Base-by-base conservation (phyloP, 352 stramenopile genomes). In the Pilasporangium apinafurcum region DNA sequence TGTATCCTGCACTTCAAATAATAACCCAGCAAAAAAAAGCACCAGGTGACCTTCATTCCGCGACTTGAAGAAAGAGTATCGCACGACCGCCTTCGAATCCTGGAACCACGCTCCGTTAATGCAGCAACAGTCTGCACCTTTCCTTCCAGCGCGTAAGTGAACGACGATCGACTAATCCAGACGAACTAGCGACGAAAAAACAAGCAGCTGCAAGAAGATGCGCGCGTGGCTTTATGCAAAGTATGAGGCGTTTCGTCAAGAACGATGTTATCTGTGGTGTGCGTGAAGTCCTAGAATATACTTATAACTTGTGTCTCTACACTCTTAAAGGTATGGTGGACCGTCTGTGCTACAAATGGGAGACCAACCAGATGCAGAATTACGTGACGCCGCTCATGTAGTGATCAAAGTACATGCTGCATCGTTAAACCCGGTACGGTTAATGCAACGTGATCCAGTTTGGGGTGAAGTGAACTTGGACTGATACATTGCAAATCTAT, bases 201-300 rank as follows among this genome's bases (percentile, higher is more conserved):
- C 32, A 13, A 38, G 9, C 14, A 16, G 21, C n/a, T n/a, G 4
- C 8, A 16, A 18, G 4, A 43, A 13, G 27, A 90, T 90, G 78
- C 72, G 77, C 32, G 74, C 78, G 49, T 90, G 78, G 72, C 85
- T 74, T 56, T 87, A 86, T 57, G 68, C 64, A 25, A 86, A 75
- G 74, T 86, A 45, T 26, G 64, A n/a, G n/a, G n/a, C n/a, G n/a
- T n/a, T n/a, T n/a, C n/a, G n/a, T n/a, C n/a, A n/a, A n/a, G n/a
- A n/a, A n/a, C n/a, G n/a, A n/a, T n/a, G n/a, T n/a, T n/a, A n/a
- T 28, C n/a, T 33, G 28, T 51, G 18, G 3, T 28, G 13, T 37
- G 12, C n/a, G n/a, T 16, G 18, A 13, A 7, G 5, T 24, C 10
- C 9, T 12, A 12, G 12, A 43, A 24, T 20, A 4, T n/a, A 33